phyloP scores from a whole-genome alignment of 2,329 filamentous ascomycete species.

The Colletotrichum acutatum region DNA sequence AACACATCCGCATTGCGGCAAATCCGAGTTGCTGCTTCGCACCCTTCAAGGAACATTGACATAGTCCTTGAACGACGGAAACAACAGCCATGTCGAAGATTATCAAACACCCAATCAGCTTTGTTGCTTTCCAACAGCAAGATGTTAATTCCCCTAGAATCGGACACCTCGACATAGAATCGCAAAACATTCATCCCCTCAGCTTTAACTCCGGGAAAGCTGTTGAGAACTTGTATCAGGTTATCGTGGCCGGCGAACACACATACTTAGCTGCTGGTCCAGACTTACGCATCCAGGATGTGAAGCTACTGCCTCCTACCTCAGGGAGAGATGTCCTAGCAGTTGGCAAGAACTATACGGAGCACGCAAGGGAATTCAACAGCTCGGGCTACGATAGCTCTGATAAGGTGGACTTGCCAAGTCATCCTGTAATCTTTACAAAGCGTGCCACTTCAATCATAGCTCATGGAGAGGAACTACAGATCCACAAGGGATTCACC shows the following conservation, averaged over 20 bases:
- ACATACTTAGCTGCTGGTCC: slow-evolving; percentile 48
- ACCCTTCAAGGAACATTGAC: too few species aligned
- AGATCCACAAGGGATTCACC: slow-evolving; percentile 58
- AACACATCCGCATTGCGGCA: background rate
- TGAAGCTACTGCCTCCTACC: slow-evolving; percentile 59
- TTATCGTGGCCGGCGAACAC: slow-evolving; percentile 57
- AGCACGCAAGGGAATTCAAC: slow-evolving; percentile 69
- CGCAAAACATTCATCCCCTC: slow-evolving; percentile 50
- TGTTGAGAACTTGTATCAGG: slow-evolving; percentile 59
- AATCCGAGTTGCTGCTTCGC: background rate
- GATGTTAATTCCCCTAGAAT: background rate
- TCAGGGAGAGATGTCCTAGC: slow-evolving; percentile 62
- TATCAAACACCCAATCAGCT: background rate
- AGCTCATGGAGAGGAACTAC: slow-evolving; percentile 57
- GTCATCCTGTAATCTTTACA: slow-evolving; percentile 66
- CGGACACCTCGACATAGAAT: slow-evolving; percentile 13
- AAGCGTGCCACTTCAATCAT: slow-evolving; percentile 65
- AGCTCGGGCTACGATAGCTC: slow-evolving; percentile 64
- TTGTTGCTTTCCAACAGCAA: slow-evolving; percentile 1
- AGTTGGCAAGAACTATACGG: slow-evolving; percentile 67
- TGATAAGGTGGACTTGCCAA: slow-evolving; percentile 63
- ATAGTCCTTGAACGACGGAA: background rate
- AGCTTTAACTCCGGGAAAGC: slow-evolving; percentile 58
- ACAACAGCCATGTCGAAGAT: background rate
- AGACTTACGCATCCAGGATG: slow-evolving; percentile 45